phyloP scores from a whole-genome alignment of 352 stramenopile species.

The Thalassiosira hispida region DNA sequence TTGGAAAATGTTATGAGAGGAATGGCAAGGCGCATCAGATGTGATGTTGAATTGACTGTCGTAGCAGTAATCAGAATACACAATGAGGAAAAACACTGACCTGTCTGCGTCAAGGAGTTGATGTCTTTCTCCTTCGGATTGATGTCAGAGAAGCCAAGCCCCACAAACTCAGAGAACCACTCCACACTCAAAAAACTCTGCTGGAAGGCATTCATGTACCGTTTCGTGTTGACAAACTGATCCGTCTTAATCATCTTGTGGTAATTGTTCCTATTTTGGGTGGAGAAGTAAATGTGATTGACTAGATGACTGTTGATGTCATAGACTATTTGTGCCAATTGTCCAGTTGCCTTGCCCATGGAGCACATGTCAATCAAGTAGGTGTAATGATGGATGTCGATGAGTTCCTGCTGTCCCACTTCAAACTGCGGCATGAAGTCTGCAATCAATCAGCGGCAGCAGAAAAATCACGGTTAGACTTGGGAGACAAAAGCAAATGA shows the following conservation, averaged over 20 bases:
- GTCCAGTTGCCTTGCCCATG: slow-evolving; percentile 39
- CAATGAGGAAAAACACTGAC: slow-evolving; percentile 12
- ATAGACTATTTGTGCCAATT: slow-evolving; percentile 52
- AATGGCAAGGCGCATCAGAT: background rate
- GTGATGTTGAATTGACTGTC: background rate
- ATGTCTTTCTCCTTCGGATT: slow-evolving; percentile 71
- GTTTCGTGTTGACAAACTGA: slow-evolving; percentile 52
- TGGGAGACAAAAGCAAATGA: background rate
- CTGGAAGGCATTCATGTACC: slow-evolving; percentile 58
- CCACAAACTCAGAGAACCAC: slow-evolving; percentile 65
- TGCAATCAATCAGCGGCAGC: background rate
- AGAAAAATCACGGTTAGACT: background rate
- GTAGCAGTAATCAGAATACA: background rate
- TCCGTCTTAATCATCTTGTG: slow-evolving; percentile 63
- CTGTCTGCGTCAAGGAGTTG: slow-evolving; percentile 68
- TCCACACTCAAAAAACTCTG: slow-evolving; percentile 59
- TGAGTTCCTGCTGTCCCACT: slow-evolving; percentile 66
- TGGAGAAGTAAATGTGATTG: slow-evolving; percentile 67
- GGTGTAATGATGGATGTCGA: slow-evolving; percentile 68
- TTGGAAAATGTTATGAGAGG: slow-evolving; percentile 15
- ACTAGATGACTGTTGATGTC: slow-evolving; percentile 58
- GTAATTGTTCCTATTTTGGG: slow-evolving; percentile 63
- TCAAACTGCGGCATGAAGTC: slow-evolving; percentile 75
- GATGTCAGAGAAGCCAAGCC: slow-evolving; percentile 67
- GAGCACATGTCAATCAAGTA: slow-evolving; percentile 69